Conservation (phyloP, 2,329 filamentous ascomycete genomes). For the Aspergillus pseudoviridinutans region DNA sequence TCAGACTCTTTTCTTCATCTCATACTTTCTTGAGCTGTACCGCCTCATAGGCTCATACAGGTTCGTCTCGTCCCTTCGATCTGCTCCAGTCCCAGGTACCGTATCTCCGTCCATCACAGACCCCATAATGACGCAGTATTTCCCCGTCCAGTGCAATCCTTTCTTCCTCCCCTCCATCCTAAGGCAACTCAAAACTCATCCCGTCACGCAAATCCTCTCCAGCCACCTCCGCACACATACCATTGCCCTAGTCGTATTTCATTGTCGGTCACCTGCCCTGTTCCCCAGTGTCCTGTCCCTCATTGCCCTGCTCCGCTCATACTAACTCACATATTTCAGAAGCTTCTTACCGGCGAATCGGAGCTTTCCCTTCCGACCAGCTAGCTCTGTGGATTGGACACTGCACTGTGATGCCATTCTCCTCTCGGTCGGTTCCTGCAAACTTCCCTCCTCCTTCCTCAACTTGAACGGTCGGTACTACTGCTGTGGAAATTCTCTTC, state of each 20-base stretch:
- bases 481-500: too few relatives aligned
- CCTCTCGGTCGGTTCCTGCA: constrained; percentile 7
- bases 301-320: constrained; percentile 1
- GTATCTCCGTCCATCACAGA: constrained; percentile 10
- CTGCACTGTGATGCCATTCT: constrained; percentile 8
- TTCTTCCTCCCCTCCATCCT: constrained; percentile 9
- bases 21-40: neutral
- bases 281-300: neutral
- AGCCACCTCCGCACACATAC: constrained; percentile 26
- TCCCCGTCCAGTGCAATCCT: constrained; percentile 11
- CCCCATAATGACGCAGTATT: constrained; percentile 37
- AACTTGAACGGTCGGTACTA: neutral
- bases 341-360: constrained; percentile 19
- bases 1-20: neutral
- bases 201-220: constrained; percentile 18
- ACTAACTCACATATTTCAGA: constrained; percentile 17
- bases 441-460: constrained; percentile 3
- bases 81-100: neutral
- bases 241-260: constrained; percentile 1
- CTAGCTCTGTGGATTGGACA: constrained; percentile 16
- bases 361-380: constrained; percentile 19
- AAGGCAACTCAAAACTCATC: constrained; percentile 16
- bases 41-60: neutral
- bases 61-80: constrained; percentile 1
- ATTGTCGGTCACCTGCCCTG: neutral